Evolutionary conservation across 192 early-diverging fungal genomes (phyloP), one percentile per base, ranked within the genome.

Genomic region (Lobulomyces angularis): DNA sequence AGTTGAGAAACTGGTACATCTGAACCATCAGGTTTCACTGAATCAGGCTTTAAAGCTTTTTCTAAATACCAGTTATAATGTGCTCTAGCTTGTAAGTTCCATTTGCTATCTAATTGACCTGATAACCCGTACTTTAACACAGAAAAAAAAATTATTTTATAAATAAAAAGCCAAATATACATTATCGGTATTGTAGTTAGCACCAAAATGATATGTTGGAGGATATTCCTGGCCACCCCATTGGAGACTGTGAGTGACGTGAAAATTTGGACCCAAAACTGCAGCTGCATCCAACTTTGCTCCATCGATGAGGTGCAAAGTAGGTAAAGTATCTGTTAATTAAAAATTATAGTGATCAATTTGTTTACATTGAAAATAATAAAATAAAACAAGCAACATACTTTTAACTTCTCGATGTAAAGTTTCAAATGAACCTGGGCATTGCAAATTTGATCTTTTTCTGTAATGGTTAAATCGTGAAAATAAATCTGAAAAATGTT

Each of bases 61-160:
- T 21, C 23, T 12, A 23, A 36, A 3, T 24, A 12, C 86, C 90
- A 87, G 46, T 74, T 76, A 59, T 88, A 79, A 69, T 86, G 71
- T 39, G 69, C 67, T 35, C 86, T 68, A 8, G 81, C 93, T 53
- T 83, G 77, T 26, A 99, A 69, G 44, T 72, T 84, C 37, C 83
- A 79, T 48, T 95, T 83, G 41, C 83, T 84, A 51, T 97, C 95
- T 64, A 99, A 75, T 55, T 83, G 88, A 4, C 92, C 95, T 46
- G 90, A 87, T 53, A 96, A 58, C 65, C 88, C 70, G 17, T 77
- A 80, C 81, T 87, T 56, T 29, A 37, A 4, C n/a, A 35, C 23
- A n/a, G 32, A 21, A 16, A 30, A 28, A 43, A 27, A 30, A 33
- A 30, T 31, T 8, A 25, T n/a, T 14, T 2, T 41, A 8, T 26